These are phyloP conservation scores for Solanum hybrid DNA, from an alignment of 305 asterid species.

Conservation along the genomic window DNA sequence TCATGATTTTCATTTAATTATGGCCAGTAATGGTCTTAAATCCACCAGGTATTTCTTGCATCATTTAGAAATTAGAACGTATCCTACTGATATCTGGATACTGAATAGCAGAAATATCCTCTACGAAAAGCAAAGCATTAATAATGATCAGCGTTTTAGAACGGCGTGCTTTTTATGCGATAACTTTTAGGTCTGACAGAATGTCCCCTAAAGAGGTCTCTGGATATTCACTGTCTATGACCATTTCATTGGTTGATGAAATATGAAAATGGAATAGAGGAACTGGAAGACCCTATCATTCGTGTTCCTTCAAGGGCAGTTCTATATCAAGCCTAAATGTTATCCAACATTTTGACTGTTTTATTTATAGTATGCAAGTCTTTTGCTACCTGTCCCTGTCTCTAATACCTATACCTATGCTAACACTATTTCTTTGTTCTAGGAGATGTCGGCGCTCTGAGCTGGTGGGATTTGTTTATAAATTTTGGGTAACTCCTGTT, in stretches of 20 bases:
- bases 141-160: background rate
- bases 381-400: background rate
- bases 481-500: slow-evolving; percentile 65
- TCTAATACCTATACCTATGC: background rate
- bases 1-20: background rate
- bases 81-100: background rate
- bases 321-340: background rate
- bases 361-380: background rate
- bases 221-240: background rate
- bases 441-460: slow-evolving; percentile 79
- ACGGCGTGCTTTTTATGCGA: background rate
- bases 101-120: background rate
- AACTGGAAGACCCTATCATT: background rate
- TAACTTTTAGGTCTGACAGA: background rate
- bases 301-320: background rate
- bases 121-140: background rate
- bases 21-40: background rate
- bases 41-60: background rate
- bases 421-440: slow-evolving; percentile 12
- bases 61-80: background rate
- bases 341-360: slow-evolving; percentile 3
- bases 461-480: slow-evolving; percentile 99
- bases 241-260: background rate
- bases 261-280: background rate
- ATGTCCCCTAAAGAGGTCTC: background rate